Base-by-base conservation (phyloP, 1,284 basidiomycete species). In the Cutaneotrichosporon sp. region DNA sequence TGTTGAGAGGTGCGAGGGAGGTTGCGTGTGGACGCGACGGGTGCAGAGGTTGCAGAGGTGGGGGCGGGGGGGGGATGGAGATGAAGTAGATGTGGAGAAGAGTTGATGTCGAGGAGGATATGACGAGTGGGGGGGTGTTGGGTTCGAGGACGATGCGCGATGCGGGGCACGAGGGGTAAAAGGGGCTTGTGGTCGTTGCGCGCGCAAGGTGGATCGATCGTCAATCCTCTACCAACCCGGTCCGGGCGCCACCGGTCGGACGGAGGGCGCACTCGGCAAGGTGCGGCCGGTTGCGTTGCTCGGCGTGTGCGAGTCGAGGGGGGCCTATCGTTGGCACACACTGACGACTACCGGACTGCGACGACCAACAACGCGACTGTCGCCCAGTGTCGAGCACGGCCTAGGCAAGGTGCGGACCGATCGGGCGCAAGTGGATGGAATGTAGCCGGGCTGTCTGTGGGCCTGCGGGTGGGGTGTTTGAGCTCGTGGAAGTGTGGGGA, bases 21-120 rank as follows among this genome's bases (percentile, higher is more conserved):
- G 34, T 52, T 34, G 51, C 51, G 51, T 36, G 33, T 20, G 34
- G 34, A 53, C 33, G 51, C 51, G 34, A 38, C 51, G 25, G 46
- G 43, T 45, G 43, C 20, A 6, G 43, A 24, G n/a, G 43, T 22
- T 22, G 6, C n/a, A n/a, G 20, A n/a, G 43, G 45, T 24, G 13
- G 11, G 45, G 22, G n/a, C n/a, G n/a, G n/a, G n/a, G n/a, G n/a
- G n/a, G n/a, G n/a, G n/a, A n/a, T n/a, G n/a, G 16, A 18, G 8
- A 13, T 13, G n/a, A n/a, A 14, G 20, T 33, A 36, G n/a, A 22
- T 52, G 29, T 22, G 34, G 31, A 34, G 50, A 16, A 18, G 25
- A n/a, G 27, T 50, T 5, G 11, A 22, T 20, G 22, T 22, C 13
- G 22, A 24, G 22, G 45, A 25, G 9, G 45, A 46, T n/a, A 46